phyloP scores from a whole-genome alignment of 176 grass and related monocot species.

The Carex pumila region DNA sequence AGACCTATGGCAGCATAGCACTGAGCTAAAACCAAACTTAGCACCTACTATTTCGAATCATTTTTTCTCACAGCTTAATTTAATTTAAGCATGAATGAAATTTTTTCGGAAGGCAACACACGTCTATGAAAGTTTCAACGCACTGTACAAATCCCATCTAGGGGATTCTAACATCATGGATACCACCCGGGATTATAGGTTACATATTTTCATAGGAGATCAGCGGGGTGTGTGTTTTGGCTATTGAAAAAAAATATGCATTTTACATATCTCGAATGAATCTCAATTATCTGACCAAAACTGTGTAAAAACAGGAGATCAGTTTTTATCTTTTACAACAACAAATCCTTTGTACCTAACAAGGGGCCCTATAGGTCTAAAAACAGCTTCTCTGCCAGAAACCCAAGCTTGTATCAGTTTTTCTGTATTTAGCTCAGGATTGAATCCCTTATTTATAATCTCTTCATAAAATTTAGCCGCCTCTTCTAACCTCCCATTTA shows the following conservation, averaged over 20 bases:
- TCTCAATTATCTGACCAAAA: neutral
- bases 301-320: neutral
- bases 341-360: neutral
- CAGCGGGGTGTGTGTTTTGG: neutral
- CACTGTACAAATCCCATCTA: no score
- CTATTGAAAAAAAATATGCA: neutral
- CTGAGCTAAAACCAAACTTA: no score
- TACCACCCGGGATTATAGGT: neutral
- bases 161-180: no score
- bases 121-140: no score
- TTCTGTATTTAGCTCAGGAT: slow-evolving; percentile 62
- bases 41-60: no score
- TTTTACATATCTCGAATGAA: neutral
- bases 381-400: slow-evolving; percentile 44
- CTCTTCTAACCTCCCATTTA: slow-evolving; percentile 63
- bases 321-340: no score
- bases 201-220: neutral
- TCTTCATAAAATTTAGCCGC: slow-evolving; percentile 57
- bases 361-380: neutral
- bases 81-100: no score
- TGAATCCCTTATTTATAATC: slow-evolving; percentile 72
- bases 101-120: no score
- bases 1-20: neutral
- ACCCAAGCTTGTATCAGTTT: slow-evolving; percentile 67
- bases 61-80: no score